Evolutionary conservation across 768 basidiomycete species (phyloP).

Genomic region (Suillus sp.): DNA sequence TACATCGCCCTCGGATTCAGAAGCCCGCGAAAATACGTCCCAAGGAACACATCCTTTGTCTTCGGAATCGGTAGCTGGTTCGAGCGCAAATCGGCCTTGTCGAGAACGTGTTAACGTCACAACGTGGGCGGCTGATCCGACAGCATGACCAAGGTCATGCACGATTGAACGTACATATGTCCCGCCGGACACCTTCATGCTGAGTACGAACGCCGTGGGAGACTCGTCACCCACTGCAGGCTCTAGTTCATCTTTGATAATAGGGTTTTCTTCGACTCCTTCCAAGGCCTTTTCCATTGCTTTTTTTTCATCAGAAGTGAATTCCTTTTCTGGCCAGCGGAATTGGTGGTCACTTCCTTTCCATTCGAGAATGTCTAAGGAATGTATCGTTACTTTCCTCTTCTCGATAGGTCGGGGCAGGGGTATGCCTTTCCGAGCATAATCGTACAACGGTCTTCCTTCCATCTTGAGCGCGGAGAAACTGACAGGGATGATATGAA

Average conservation of each 20-base stretch:
- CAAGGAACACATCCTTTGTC: conserved; percentile 71
- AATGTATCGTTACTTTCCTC: conserved; percentile 80
- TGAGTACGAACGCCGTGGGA: conserved; percentile 82
- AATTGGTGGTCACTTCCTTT: conserved; percentile 74
- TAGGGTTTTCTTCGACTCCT: conserved; percentile 43
- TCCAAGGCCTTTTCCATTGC: conserved; percentile 69
- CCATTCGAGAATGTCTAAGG: conserved; percentile 80
- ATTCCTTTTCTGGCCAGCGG: conserved; percentile 70
- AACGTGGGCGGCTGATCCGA: conserved; percentile 92
- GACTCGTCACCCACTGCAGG: conserved; percentile 32
- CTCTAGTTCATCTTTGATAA: conserved; percentile 38
- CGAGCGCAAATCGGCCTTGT: conserved; percentile 78
- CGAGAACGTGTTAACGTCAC: conserved; percentile 87
- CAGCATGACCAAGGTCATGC: conserved; percentile 83
- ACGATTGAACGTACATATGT: conserved; percentile 97
- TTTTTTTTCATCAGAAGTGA: conserved; percentile 67
- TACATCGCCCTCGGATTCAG: conserved; percentile 49
- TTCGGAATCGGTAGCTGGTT: conserved; percentile 46
- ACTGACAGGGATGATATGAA: conserved; percentile 43
- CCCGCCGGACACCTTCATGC: conserved; percentile 93
- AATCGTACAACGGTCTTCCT: conserved; percentile 92
- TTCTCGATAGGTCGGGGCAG: conserved; percentile 93
- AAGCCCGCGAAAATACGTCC: conserved; percentile 68
- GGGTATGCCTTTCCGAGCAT: conserved; percentile 87
- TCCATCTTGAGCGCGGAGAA: conserved; percentile 99